Conservation (phyloP, 1,284 basidiomycete genomes). For the Rhodotorula glutinis region DNA sequence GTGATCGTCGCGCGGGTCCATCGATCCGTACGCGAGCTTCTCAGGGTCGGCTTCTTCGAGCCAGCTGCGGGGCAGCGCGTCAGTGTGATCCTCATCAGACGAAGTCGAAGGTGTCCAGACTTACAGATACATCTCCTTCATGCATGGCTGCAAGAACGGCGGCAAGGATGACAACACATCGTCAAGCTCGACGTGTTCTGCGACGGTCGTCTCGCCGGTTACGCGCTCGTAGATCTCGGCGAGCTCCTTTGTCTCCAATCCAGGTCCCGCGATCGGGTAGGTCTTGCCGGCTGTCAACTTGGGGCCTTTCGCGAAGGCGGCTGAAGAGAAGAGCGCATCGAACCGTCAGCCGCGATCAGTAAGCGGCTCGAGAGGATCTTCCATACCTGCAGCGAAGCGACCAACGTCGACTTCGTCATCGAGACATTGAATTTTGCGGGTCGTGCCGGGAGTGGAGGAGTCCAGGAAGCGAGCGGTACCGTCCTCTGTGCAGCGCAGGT, state of each 20-base stretch:
- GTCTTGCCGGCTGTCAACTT: constrained; percentile 5
- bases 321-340: background rate
- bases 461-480: background rate
- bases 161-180: no score
- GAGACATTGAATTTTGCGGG: constrained; percentile 1
- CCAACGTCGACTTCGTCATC: constrained; percentile 20
- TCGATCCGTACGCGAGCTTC: background rate
- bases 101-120: background rate
- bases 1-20: background rate
- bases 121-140: background rate
- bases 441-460: background rate
- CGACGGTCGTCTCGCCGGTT: constrained; percentile 8
- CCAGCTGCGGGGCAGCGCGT: no score
- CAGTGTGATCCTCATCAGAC: no score
- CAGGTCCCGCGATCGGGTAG: constrained; percentile 1
- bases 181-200: no score
- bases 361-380: background rate
- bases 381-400: constrained; percentile 4
- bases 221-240: constrained; percentile 2
- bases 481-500: background rate
- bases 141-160: background rate
- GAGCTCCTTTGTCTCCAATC: background rate
- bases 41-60: no score
- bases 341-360: background rate
- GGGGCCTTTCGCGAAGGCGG: constrained; percentile 1